These are phyloP conservation scores for Sporothrix curviconia DNA, from an alignment of 2,329 filamentous ascomycete genomes.

Conservation along the genomic window DNA sequence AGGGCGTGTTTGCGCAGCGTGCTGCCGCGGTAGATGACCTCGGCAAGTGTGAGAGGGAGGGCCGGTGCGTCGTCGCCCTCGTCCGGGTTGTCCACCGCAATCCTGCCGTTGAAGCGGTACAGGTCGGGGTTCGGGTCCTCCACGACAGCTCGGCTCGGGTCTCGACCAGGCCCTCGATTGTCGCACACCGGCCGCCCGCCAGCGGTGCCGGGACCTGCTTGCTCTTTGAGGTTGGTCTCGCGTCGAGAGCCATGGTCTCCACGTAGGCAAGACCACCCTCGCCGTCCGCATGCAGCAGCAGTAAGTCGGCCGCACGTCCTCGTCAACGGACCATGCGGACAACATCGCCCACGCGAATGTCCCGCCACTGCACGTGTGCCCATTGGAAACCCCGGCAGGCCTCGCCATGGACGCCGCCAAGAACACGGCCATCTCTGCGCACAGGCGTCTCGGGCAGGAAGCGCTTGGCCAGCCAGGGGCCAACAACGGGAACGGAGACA, in stretches of 20 bases:
- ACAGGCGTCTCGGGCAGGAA: not conserved
- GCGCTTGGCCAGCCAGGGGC: not conserved
- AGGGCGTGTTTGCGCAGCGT: conserved; percentile 72
- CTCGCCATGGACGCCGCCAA: conserved; percentile 1
- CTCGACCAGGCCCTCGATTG: conserved; percentile 45
- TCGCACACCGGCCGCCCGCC: conserved; percentile 48
- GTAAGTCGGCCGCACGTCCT: conserved; percentile 73
- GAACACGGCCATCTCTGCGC: conserved; percentile 1
- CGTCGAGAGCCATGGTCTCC: conserved; percentile 78
- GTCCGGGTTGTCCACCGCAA: conserved; percentile 39
- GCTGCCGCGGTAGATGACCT: conserved; percentile 82
- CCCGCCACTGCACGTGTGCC: conserved; percentile 41
- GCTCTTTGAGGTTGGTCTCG: conserved; percentile 74
- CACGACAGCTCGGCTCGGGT: conserved; percentile 57
- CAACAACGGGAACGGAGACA: not conserved
- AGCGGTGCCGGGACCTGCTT: conserved; percentile 58
- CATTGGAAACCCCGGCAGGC: conserved; percentile 29
- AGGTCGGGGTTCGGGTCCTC: conserved; percentile 74
- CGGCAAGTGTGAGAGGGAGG: conserved; percentile 67
- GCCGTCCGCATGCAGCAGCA: conserved; percentile 69
- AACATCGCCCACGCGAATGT: conserved; percentile 45
- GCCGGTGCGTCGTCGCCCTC: conserved; percentile 38
- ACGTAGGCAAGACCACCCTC: conserved; percentile 75
- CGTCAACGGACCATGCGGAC: conserved; percentile 56
- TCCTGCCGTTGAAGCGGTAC: conserved; percentile 68